phyloP scores from a whole-genome alignment of 192 early-diverging fungal species.

The Allomyces javanicus region DNA sequence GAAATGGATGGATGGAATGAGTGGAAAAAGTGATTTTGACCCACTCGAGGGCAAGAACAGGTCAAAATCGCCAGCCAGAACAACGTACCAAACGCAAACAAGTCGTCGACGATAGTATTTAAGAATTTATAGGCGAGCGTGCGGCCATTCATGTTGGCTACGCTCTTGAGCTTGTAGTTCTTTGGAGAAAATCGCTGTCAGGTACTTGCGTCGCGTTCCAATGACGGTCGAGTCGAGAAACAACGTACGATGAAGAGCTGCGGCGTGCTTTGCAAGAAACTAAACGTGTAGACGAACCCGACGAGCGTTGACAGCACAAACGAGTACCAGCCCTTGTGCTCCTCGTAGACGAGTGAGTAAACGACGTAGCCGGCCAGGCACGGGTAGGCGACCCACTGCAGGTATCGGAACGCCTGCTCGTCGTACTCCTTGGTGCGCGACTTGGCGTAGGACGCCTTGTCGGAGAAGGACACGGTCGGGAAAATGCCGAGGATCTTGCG shows the following conservation, averaged over 20 bases:
- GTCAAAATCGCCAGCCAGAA: neutral
- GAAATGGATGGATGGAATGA: too few relatives aligned
- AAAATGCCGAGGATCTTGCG: neutral
- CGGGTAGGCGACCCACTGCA: conserved; percentile 57
- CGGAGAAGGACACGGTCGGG: neutral
- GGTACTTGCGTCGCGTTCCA: conserved; percentile 1
- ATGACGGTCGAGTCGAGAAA: neutral
- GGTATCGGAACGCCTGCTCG: conserved; percentile 63
- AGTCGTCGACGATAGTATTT: conserved; percentile 54
- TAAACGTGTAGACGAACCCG: conserved; percentile 74
- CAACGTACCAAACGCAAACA: conserved; percentile 55
- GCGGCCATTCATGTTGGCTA: conserved; percentile 86
- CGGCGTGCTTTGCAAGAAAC: conserved; percentile 41
- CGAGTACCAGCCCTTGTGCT: conserved; percentile 85
- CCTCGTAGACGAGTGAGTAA: conserved; percentile 62
- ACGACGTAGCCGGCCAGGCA: conserved; percentile 55
- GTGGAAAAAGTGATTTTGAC: neutral
- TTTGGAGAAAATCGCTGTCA: neutral
- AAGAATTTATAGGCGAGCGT: conserved; percentile 80
- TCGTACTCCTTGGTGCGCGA: conserved; percentile 38
- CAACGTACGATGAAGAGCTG: conserved; percentile 57
- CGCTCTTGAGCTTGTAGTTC: conserved; percentile 22
- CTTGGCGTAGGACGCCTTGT: neutral
- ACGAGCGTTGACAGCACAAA: conserved; percentile 66
- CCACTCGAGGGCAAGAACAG: neutral